A percentile compares a stretch with the other conserved stretches of the same genome.
phyloP scores from a whole-genome alignment of 768 basidiomycete genomes.

The Rhodotorula sphaerocarpa region DNA sequence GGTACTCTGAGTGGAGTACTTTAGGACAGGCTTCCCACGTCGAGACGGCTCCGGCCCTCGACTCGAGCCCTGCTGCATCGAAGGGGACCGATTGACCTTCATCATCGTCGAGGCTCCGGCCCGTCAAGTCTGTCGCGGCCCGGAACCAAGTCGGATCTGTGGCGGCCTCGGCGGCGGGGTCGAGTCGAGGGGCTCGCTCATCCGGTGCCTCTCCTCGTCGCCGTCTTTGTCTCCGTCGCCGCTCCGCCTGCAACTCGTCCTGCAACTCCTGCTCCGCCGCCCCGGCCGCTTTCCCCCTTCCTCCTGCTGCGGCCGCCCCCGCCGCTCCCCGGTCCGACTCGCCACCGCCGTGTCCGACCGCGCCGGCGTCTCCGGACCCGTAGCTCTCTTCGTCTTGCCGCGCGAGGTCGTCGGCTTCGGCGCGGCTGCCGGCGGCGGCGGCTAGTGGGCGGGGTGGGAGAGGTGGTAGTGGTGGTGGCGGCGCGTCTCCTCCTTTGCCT shows the following conservation, averaged over 20 bases:
- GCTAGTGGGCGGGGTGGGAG: no score
- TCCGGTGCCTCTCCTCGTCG: no score
- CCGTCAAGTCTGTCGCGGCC: not conserved
- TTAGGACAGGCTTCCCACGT: slow-evolving; percentile 25
- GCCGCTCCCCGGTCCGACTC: not conserved
- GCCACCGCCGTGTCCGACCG: not conserved
- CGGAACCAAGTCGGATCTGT: not conserved
- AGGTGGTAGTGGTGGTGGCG: no score
- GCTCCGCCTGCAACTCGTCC: not conserved
- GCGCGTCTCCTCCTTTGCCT: no score
- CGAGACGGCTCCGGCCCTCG: not conserved
- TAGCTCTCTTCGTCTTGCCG: not conserved
- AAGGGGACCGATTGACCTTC: no score
- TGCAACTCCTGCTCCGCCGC: not conserved
- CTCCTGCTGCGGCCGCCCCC: not conserved
- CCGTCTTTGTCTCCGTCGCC: not conserved
- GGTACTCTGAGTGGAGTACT: slow-evolving; percentile 13
- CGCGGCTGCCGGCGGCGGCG: no score
- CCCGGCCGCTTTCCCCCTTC: not conserved
- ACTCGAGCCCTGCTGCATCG: not conserved
- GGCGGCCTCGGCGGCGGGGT: no score
- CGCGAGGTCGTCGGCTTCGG: not conserved
- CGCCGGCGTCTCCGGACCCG: no score
- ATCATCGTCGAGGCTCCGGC: not conserved
- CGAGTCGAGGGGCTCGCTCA: no score